These are phyloP conservation scores for Gaeumannomyces tritici DNA, from an alignment of 2,329 filamentous ascomycete species.

Conservation along the genomic window DNA sequence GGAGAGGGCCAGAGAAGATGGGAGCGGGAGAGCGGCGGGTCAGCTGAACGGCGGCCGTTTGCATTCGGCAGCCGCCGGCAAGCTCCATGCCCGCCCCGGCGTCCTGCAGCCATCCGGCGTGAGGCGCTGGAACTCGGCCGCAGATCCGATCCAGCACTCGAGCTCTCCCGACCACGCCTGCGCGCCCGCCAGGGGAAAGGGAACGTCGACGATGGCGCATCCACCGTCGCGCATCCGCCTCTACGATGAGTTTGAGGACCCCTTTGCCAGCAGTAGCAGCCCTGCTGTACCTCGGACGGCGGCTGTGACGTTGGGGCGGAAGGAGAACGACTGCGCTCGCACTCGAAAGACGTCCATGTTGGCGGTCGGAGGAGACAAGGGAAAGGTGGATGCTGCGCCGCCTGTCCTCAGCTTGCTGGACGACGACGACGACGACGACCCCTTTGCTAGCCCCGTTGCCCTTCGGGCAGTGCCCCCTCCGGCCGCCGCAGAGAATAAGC, in stretches of 20 bases:
- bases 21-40: too few species aligned
- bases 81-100: conserved; percentile 4
- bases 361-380: background rate
- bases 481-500: conserved; percentile 6
- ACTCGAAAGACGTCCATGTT: conserved; percentile 5
- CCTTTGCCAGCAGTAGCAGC: conserved; percentile 12
- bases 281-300: too few species aligned
- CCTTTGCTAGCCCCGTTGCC: background rate
- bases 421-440: conserved; percentile 7
- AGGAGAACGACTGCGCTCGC: too few species aligned
- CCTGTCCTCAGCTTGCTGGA: conserved; percentile 3
- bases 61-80: background rate
- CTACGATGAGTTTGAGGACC: conserved; percentile 9
- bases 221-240: background rate
- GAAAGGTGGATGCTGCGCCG: background rate
- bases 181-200: background rate
- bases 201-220: background rate
- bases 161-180: conserved; percentile 20
- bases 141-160: conserved; percentile 24
- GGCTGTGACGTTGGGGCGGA: too few species aligned
- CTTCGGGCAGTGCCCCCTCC: background rate
- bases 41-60: background rate
- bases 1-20: too few species aligned
- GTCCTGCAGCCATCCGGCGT: background rate
- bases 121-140: conserved; percentile 9